Evolutionary conservation across 495 filamentous ascomycete genomes (phyloP).

Genomic region (Geopyxis carbonaria): DNA sequence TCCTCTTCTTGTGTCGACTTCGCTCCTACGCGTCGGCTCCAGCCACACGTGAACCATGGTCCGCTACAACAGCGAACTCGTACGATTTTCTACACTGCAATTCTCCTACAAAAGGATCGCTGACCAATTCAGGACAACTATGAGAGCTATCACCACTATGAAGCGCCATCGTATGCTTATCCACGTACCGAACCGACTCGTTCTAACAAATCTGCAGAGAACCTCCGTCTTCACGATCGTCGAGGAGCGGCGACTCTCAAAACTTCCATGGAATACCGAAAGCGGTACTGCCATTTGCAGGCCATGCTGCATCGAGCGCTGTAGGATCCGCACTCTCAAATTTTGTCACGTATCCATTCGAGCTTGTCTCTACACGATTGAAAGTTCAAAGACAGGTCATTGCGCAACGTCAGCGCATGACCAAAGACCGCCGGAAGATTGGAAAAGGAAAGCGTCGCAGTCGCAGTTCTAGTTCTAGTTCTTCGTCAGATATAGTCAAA

Average conservation of each 20-base stretch:
- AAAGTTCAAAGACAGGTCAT: constrained; percentile 58
- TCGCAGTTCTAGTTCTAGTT: neutral
- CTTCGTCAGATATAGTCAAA: neutral
- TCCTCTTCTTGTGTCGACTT: no score
- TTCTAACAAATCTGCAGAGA: neutral
- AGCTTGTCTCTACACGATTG: constrained; percentile 67
- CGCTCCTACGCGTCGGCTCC: no score
- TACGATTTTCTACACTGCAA: neutral
- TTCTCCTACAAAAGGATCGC: neutral
- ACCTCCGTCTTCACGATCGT: no score
- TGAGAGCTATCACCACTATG: constrained; percentile 4
- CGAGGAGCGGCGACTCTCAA: no score
- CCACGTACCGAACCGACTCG: neutral
- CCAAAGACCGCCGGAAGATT: constrained; percentile 2
- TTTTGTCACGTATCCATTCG: constrained; percentile 62
- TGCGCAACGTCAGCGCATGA: constrained; percentile 18
- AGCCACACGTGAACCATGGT: no score
- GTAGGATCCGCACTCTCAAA: constrained; percentile 67
- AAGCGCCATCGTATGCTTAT: neutral
- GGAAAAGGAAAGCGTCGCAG: neutral
- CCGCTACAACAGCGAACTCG: constrained; percentile 8
- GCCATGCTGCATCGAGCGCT: constrained; percentile 70
- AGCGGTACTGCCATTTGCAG: constrained; percentile 57
- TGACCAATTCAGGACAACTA: constrained; percentile 3
- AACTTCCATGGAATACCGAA: constrained; percentile 13